Base-by-base conservation (phyloP, 768 basidiomycete species). In the Lactifluus subvellereus region DNA sequence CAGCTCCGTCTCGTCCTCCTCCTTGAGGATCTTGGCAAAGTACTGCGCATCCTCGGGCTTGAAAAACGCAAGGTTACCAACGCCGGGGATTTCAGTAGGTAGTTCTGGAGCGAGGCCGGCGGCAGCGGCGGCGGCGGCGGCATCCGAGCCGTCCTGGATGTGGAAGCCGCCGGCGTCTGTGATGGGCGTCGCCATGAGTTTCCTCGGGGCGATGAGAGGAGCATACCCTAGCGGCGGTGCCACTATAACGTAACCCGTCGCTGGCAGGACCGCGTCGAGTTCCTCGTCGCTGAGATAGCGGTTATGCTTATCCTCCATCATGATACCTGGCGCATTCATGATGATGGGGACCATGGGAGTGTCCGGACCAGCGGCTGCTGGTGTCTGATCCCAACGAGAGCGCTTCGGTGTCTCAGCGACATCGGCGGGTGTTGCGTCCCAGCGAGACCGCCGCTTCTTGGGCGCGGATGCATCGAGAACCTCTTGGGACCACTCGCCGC, bases 11-110 rank as follows among this genome's bases (percentile, higher is more conserved):
- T 98, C 97, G 69, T 98, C 94, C 74, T 96, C 95, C 76, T 97
- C 92, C 72, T 91, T 93, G 59, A 93, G 73, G 64, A 98, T 94
- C 75, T 98, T 97, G 57, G 94, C 89, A 67, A 99, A 98, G 76
- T 98, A 99, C 72, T 95, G 89, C 1, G 95, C 94, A 68, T 99
- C 97, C 76, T 99, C 97, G 1, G 92, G 82, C 75, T 99, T 99
- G 83, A 99, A 94, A 79, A 99, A 98, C 6, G 95, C 93, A 51
- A 99, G 82, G 67, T 88, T 93, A 37, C 97, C 97, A 49, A 99
- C 95, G 35, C 97, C 97, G 32, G 95, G 94, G 66, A 99, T 98
- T 72, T 99, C 96, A 3, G 96, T 98, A 8, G 95, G 95, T 7
- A 96, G 76, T 69, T 99, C 96, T 6, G 91, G 90, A 22, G 90